Evolutionary conservation across 2,329 filamentous ascomycete genomes (phyloP), one percentile per base, ranked within the genome.

Genomic region (Pseudogymnoascus sp.): DNA sequence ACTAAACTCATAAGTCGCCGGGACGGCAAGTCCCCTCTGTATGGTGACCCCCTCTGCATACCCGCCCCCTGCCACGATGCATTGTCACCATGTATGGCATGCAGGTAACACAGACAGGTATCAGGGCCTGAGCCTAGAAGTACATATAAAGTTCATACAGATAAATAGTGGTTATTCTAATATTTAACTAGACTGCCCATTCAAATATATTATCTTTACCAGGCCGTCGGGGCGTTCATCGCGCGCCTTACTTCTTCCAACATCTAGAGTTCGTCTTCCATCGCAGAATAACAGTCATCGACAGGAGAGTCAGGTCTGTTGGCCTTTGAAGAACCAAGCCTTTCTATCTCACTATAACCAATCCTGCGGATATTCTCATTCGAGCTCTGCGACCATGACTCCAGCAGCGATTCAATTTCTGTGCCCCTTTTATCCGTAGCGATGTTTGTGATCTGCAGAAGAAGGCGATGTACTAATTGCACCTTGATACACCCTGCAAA

Each of bases 351-450:
- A 17, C 27, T 17, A 51, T 17, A 51, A 17, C 27, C 44, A 51
- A 51, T 31, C 44, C 44, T 51, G 44, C 27, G n/a, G 44, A 51
- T 51, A 33, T 51, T 33, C n/a, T 51, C 44, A 17, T 51, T 51
- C 27, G 44, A 17, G 44, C 27, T 51, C 10, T 33, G n/a, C 44
- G 31, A 31, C 44, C 44, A 51, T 17, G 44, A 51, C n/a, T 31
- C 10, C 27, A 51, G 31, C 27, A 51, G 25, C 25, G 42, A 29
- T 29, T 48, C 25, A 48, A 48, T 25, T 4, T 29, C 42, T 9
- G 13, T 15, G 29, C 25, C 9, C 7, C 13, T 51, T n/a, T 29
- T n/a, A 5, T n/a, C 4, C 4, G 25, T 29, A 9, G 27, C 5
- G 13, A 51, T 9, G 31, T n/a, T 13, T 10, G 29, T 10, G 25